Evolutionary conservation across 306 rosid genomes (phyloP), one percentile per base, ranked within the genome.

Genomic region (Pyrus betulifolia): DNA sequence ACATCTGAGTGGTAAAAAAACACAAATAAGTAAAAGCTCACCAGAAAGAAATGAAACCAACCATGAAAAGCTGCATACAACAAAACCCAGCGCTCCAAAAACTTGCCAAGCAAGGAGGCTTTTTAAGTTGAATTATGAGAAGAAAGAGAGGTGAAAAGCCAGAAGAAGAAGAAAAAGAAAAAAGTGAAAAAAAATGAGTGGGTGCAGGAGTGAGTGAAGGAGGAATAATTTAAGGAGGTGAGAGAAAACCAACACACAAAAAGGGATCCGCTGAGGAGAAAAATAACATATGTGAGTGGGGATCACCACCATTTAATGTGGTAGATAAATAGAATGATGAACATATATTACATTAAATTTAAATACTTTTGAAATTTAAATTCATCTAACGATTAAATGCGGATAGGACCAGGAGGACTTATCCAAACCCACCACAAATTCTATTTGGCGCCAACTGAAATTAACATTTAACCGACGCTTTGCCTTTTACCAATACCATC

Each of bases 361-460:
- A 25, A 25, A 25, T 25, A 1, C 27, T 25, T 25, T 25, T 1
- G 2, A 25, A 25, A 25, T 25, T 25, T 0, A 25, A 25, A 25
- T 1, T 25, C 27, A 25, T 25, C 27, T 25, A 25, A 25, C 2
- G 55, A 49, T 18, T 15, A 8, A 21, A 14, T 63, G 74, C n/a
- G 67, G 55, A 67, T 67, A 45, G 44, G 31, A 4, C 55, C 17
- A 15, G 55, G 21, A 49, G 55, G 18, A 23, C 67, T 55, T 69
- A 71, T 69, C 69, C 69, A 23, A 75, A 3, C 13, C 49, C 62
- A 55, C 67, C 27, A 75, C 38, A 25, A 6, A 17, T 58, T 14
- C 33, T 19, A 60, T 77, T 80, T 80, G 80, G 84, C 87, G 87
- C 82, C 82, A 80, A 76, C 84, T 58, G 76, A 79, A 65, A 49